These are phyloP conservation scores for Xerocomellus amylosporus DNA, from an alignment of 768 basidiomycete species.

Conservation along the genomic window DNA sequence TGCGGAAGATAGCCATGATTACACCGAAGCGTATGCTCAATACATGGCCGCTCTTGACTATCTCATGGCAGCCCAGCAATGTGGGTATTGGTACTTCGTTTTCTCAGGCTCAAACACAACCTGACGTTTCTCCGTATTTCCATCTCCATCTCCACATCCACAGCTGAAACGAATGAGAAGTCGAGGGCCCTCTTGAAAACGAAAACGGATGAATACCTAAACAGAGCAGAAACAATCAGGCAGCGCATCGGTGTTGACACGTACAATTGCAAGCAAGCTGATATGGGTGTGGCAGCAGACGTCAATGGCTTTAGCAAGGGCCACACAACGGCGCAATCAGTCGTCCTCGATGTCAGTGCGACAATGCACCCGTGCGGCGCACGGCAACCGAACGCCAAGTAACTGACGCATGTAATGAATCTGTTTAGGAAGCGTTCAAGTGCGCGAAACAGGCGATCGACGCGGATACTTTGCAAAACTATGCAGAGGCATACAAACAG, in stretches of 20 bases:
- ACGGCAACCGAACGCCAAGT: neutral
- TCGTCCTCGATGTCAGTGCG: slow-evolving; percentile 16
- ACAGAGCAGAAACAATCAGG: slow-evolving; percentile 16
- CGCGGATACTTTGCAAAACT: slow-evolving; percentile 85
- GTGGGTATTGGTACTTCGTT: slow-evolving; percentile 36
- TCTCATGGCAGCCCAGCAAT: slow-evolving; percentile 94
- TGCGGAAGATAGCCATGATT: slow-evolving; percentile 85
- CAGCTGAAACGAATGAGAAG: slow-evolving; percentile 20
- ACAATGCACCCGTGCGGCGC: neutral
- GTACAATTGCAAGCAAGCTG: neutral
- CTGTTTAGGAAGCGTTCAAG: slow-evolving; percentile 67
- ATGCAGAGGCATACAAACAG: slow-evolving; percentile 88
- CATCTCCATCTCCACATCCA: neutral
- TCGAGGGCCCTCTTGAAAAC: slow-evolving; percentile 13
- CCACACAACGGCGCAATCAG: slow-evolving; percentile 5
- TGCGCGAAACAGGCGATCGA: slow-evolving; percentile 88
- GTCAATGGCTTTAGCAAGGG: neutral
- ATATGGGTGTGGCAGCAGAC: neutral
- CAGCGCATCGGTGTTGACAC: neutral
- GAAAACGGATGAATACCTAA: slow-evolving; percentile 20
- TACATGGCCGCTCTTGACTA: slow-evolving; percentile 95
- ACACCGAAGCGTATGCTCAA: slow-evolving; percentile 86
- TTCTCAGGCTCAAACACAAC: neutral
- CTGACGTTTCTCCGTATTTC: neutral
- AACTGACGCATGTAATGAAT: neutral